Percentiles rank a stretch among this genome's conserved stretches.
These are phyloP conservation scores for Exophiala bonariae DNA, from an alignment of 2,329 filamentous ascomycete species.

Conservation along the genomic window DNA sequence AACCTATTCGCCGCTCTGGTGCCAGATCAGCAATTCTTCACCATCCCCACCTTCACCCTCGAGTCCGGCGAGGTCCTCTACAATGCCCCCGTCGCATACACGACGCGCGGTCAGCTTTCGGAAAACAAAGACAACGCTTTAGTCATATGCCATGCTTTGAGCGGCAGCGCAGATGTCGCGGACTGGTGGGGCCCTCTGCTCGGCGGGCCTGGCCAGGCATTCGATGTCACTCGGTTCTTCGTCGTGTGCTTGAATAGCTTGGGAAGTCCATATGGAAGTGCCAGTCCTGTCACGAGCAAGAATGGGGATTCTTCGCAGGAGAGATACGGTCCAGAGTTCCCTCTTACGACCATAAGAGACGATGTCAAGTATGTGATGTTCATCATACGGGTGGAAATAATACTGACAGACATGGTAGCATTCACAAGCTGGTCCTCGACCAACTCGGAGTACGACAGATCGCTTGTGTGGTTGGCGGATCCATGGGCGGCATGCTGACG, in stretches of 20 bases:
- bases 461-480: conserved; percentile 56
- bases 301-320: conserved; percentile 74
- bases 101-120: conserved; percentile 60
- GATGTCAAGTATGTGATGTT: conserved; percentile 75
- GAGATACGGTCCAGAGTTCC: conserved; percentile 92
- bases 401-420: conserved; percentile 33
- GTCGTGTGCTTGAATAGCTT: conserved; percentile 56
- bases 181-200: conserved; percentile 60
- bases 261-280: conserved; percentile 57
- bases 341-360: conserved; percentile 89
- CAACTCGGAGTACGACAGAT: conserved; percentile 55
- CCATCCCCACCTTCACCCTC: conserved; percentile 85
- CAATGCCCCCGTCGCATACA: conserved; percentile 71
- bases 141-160: conserved; percentile 60
- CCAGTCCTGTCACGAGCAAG: conserved; percentile 69
- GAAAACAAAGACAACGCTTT: conserved; percentile 61
- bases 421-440: conserved; percentile 57
- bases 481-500: conserved; percentile 60
- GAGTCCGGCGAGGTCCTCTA: conserved; percentile 83
- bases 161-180: conserved; percentile 55
- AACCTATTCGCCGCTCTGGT: conserved; percentile 89
- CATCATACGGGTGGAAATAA: background rate
- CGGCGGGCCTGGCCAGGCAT: conserved; percentile 53
- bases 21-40: conserved; percentile 80
- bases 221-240: conserved; percentile 55